Evolutionary conservation across 768 basidiomycete genomes (phyloP).

Genomic region (Amyloporia xantha): DNA sequence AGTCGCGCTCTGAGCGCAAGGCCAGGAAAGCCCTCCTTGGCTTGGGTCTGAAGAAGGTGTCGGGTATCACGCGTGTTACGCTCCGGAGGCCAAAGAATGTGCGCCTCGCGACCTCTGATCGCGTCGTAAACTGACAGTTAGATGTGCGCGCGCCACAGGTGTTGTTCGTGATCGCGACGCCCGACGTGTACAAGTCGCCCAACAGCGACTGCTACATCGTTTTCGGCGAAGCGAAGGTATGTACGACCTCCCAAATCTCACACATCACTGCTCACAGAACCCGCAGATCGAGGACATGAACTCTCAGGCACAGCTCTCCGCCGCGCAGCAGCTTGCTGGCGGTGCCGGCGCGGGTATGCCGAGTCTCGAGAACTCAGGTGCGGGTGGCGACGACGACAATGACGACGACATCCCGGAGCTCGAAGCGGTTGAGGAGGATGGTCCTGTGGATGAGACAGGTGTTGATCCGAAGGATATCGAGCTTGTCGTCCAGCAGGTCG

Average conservation of each 20-base stretch:
- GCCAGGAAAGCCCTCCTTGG: slow-evolving; percentile 89
- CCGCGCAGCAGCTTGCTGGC: slow-evolving; percentile 72
- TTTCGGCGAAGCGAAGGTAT: slow-evolving; percentile 93
- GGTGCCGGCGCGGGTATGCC: slow-evolving; percentile 38
- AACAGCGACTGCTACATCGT: slow-evolving; percentile 99
- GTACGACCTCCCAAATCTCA: not conserved
- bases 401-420: slow-evolving; percentile 79
- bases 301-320: slow-evolving; percentile 65
- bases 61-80: slow-evolving; percentile 91
- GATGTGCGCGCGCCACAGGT: slow-evolving; percentile 37
- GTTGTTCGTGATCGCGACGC: slow-evolving; percentile 86
- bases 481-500: slow-evolving; percentile 87
- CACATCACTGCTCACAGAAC: not conserved
- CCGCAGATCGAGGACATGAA: slow-evolving; percentile 82
- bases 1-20: slow-evolving; percentile 91
- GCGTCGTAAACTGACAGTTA: not conserved
- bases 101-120: slow-evolving; percentile 21
- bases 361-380: slow-evolving; percentile 45
- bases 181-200: slow-evolving; percentile 96
- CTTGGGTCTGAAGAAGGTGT: slow-evolving; percentile 89
- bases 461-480: slow-evolving; percentile 94
- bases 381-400: slow-evolving; percentile 53
- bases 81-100: slow-evolving; percentile 93
- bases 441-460: slow-evolving; percentile 76
- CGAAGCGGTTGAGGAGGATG: slow-evolving; percentile 77